Evolutionary conservation across 106 monocot genomes (phyloP).

Genomic region (Acorus calamus): DNA sequence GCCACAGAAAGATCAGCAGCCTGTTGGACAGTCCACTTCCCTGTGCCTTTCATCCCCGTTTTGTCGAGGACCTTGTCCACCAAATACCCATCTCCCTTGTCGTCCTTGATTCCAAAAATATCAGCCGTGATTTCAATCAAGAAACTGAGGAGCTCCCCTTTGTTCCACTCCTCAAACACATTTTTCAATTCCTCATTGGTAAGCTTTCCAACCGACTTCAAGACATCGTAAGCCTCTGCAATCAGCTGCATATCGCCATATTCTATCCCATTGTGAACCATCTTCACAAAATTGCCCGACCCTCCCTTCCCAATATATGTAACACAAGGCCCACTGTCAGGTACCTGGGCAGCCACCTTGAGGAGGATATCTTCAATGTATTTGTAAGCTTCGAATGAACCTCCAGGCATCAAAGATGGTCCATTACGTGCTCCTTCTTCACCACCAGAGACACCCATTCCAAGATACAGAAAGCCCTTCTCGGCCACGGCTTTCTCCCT

Average conservation of each 20-base stretch:
- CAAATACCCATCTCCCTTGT: slow-evolving; percentile 31
- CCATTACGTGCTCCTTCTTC: slow-evolving; percentile 45
- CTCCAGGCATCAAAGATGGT: slow-evolving; percentile 55
- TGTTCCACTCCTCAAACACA: slow-evolving; percentile 43
- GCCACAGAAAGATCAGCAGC: slow-evolving; percentile 47
- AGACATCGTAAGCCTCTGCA: slow-evolving; percentile 45
- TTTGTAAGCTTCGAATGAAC: slow-evolving; percentile 38
- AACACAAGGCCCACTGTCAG: slow-evolving; percentile 44
- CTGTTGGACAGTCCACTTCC: slow-evolving; percentile 54
- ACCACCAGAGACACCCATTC: slow-evolving; percentile 58
- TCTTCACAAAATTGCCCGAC: slow-evolving; percentile 54
- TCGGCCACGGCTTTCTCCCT: slow-evolving; percentile 44
- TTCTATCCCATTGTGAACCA: slow-evolving; percentile 53
- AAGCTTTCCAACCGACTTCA: slow-evolving; percentile 44
- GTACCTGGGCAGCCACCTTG: slow-evolving; percentile 46
- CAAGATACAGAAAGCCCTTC: slow-evolving; percentile 39
- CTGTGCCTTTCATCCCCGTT: slow-evolving; percentile 53
- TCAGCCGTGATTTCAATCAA: slow-evolving; percentile 51
- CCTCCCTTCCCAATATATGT: slow-evolving; percentile 44
- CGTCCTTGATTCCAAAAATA: slow-evolving; percentile 41
- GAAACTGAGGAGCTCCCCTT: slow-evolving; percentile 47
- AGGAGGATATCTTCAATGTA: slow-evolving; percentile 45
- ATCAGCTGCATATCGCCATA: slow-evolving; percentile 57
- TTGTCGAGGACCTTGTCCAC: slow-evolving; percentile 52
- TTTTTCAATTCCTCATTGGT: slow-evolving; percentile 33